Conservation (phyloP, 1,284 basidiomycete genomes). For the Hemileccinum hortonii region DNA sequence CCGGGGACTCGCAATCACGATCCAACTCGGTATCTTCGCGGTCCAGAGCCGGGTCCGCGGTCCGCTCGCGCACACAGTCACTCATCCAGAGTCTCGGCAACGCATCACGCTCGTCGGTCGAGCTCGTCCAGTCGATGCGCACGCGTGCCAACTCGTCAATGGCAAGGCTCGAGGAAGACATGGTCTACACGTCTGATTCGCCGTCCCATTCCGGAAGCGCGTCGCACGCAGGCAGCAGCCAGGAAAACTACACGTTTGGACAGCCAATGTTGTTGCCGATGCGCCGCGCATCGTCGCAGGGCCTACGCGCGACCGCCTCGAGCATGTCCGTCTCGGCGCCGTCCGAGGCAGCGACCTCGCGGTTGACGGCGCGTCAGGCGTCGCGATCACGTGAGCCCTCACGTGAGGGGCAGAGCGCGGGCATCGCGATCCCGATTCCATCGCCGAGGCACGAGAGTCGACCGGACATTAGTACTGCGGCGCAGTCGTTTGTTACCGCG, state of each 20-base stretch:
- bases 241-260: constrained; percentile 72
- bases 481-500: constrained; percentile 63
- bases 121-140: constrained; percentile 49
- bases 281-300: constrained; percentile 20
- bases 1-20: constrained; percentile 31
- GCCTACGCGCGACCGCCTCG: constrained; percentile 16
- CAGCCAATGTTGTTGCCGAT: constrained; percentile 43
- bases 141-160: constrained; percentile 58
- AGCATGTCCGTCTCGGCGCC: constrained; percentile 24
- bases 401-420: constrained; percentile 13
- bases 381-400: constrained; percentile 12
- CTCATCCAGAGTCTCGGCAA: constrained; percentile 62
- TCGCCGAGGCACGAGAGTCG: constrained; percentile 36
- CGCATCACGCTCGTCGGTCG: constrained; percentile 60
- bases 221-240: constrained; percentile 45
- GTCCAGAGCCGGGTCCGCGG: constrained; percentile 51
- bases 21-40: constrained; percentile 41
- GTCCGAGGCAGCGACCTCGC: constrained; percentile 27
- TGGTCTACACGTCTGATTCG: constrained; percentile 40
- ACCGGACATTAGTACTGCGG: constrained; percentile 65
- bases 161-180: constrained; percentile 57
- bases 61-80: constrained; percentile 59
- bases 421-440: constrained; percentile 13
- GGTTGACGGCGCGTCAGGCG: constrained; percentile 16
- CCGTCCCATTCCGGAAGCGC: constrained; percentile 54